Evolutionary conservation across 176 grass and related monocot species (phyloP), one percentile per base, ranked within the genome.

Genomic region (Pontederia crassipes): DNA sequence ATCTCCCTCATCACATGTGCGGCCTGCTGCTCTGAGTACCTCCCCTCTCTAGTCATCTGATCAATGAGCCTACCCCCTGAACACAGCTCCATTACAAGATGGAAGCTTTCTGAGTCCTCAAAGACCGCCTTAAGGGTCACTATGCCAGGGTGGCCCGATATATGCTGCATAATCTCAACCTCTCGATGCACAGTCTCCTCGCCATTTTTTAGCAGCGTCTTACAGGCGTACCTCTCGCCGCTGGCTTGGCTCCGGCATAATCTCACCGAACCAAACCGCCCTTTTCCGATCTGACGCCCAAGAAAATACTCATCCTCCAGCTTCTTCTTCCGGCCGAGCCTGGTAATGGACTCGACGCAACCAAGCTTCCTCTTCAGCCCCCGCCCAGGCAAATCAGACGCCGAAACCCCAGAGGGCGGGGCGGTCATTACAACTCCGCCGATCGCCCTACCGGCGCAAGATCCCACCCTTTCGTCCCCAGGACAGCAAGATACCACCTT

Each of bases 91-190:
- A 98, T 98, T 57, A 98, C 77, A 24, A 98, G 77, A 72, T 98
- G 85, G 48, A 93, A 81, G 12, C 51, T 78, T 17, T 86, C 79
- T 1, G 71, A 74, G 65, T 93, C 88, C 74, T 98, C 94, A 58
- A 98, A 98, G 13, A 93, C 94, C 17, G 85, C 72, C 70, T 75
- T 83, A 55, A 98, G 81, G 61, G 85, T 93, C 55, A 98, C 88
- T 61, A 98, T 64, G 52, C 85, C 82, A 3, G 81, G 79, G 73
- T 98, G 94, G 8, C 94, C 88, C 10, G 94, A 98, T 46, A 98
- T 74, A 72, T 98, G 94, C 61, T 93, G 94, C 94, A 98, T 93
- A 80, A 98, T 98, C 82, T 98, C 94, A 12, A 98, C 94, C 81
- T 98, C 94, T n/a, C 80, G 84, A 67, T 98, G 94, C 24, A 85